Evolutionary conservation across 1,284 basidiomycete species (phyloP), one percentile per base, ranked within the genome.

Genomic region (Sporisorium graminicola): DNA sequence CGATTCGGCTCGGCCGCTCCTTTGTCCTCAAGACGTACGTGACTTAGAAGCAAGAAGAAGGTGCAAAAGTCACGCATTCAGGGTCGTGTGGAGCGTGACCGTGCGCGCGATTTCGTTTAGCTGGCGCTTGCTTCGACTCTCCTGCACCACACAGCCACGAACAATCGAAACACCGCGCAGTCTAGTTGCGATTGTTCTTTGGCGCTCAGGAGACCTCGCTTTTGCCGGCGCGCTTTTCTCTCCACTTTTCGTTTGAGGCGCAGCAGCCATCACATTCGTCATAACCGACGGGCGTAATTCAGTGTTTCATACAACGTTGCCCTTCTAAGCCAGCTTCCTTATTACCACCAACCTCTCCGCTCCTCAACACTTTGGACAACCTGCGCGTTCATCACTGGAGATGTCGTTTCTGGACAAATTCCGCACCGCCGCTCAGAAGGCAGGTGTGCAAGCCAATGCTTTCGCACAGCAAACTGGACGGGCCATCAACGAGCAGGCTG

Each of bases 391-490:
- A n/a, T n/a, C n/a, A n/a, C n/a, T n/a, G n/a, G n/a, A 14, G 16
- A 83, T 83, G 79, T 89, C 90, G 47, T 88, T 94, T 87, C 87
- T 95, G 65, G 91, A 93, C 85, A 93, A 93, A 86, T 92, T 95
- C 88, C 90, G 88, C 72, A 88, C 88, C 62, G 92, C 92, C 3
- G 94, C 94, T 0, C 89, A 91, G 83, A 93, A 93, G 84, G 94
- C 93, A 1, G 90, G 91, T 35, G 37, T 50, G 16, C 70, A 83
- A 65, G 83, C 83, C 29, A 80, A 74, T 42, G 78, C 80, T 12
- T 85, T 83, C 60, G 84, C 84, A 0, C 81, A 84, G 57, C 62
- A 71, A 13, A 78, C 83, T 2, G 50, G 72, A 4, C 60, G 74
- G 2, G 67, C 82, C 35, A 55, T 84, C 44, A 71, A 68, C 40